These are phyloP conservation scores for Arabidopsis lyrata DNA, from an alignment of 441 rosid species.

Conservation along the genomic window DNA sequence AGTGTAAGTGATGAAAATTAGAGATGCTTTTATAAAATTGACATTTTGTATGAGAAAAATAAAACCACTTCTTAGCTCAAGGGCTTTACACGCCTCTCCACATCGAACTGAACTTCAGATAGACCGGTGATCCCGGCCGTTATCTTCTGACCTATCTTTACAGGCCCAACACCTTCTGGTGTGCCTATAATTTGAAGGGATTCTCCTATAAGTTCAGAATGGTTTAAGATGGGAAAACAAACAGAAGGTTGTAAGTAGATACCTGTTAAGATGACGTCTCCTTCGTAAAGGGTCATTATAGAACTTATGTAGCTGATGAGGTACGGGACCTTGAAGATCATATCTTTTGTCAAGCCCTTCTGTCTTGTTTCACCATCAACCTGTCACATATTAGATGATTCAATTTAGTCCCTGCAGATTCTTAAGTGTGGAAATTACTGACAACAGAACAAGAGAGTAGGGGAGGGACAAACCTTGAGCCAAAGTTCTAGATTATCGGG, in stretches of 20 bases:
- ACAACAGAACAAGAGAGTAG: not conserved
- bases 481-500: slow-evolving; percentile 89
- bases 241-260: slow-evolving; percentile 5
- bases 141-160: slow-evolving; percentile 82
- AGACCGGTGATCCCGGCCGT: slow-evolving; percentile 91
- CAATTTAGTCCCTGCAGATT: slow-evolving; percentile 16
- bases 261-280: slow-evolving; percentile 95
- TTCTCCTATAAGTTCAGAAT: slow-evolving; percentile 4
- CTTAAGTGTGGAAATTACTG: not conserved
- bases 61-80: slow-evolving; percentile 37
- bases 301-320: slow-evolving; percentile 93
- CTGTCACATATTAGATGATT: slow-evolving; percentile 46
- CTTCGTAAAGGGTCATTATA: slow-evolving; percentile 88
- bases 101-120: slow-evolving; percentile 66
- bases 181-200: slow-evolving; percentile 63
- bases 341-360: slow-evolving; percentile 85
- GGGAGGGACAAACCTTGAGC: slow-evolving; percentile 68
- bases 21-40: not conserved
- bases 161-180: slow-evolving; percentile 92
- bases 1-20: not conserved
- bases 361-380: slow-evolving; percentile 85
- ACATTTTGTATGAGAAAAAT: not conserved
- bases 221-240: not conserved
- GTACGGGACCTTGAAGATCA: slow-evolving; percentile 88
- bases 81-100: slow-evolving; percentile 60